Evolutionary conservation across 2,329 filamentous ascomycete genomes (phyloP), one percentile per base, ranked within the genome.

Genomic region (Fusarium nygamai): DNA sequence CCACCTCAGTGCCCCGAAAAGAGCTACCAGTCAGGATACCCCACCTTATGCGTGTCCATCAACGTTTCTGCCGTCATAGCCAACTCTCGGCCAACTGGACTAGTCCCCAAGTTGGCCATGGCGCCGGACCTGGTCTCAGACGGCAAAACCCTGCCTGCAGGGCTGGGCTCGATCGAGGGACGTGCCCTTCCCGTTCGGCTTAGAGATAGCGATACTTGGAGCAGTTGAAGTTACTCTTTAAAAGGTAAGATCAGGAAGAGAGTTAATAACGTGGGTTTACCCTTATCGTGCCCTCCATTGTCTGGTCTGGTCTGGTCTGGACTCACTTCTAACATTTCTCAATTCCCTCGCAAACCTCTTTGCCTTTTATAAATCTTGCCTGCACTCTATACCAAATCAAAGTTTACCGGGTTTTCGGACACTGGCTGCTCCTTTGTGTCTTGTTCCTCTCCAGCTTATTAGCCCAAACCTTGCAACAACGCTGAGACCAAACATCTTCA

Each of bases 151-250:
- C 72, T 75, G 70, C 51, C 69, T 75, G 62, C 62, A 73, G 64
- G 70, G 60, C 61, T 70, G 56, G 60, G 59, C 57, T 61, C 53
- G 64, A 70, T 70, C 67, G 67, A 68, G 69, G 72, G 72, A 75
- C 72, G 72, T 74, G 72, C 72, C 61, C 74, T 74, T 74, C 76
- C 76, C 75, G 76, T 67, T 69, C 61, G 65, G 60, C 68, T 67
- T 53, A 72, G 65, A 73, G 76, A 74, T 65, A 68, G 63, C 44
- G 62, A 63, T 51, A 64, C 48, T 61, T 64, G 56, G 51, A 59
- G 47, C 48, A 61, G 54, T 61, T 66, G 38, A 64, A 71, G 69
- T 68, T 69, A 50, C 48, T 72, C 53, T 59, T 59, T 51, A 48
- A 29, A 27, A 68, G 57, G 47, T 56, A 50, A 59, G 63, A 73